phyloP scores from a whole-genome alignment of 345 rosid species.

The Carallia brachiata region DNA sequence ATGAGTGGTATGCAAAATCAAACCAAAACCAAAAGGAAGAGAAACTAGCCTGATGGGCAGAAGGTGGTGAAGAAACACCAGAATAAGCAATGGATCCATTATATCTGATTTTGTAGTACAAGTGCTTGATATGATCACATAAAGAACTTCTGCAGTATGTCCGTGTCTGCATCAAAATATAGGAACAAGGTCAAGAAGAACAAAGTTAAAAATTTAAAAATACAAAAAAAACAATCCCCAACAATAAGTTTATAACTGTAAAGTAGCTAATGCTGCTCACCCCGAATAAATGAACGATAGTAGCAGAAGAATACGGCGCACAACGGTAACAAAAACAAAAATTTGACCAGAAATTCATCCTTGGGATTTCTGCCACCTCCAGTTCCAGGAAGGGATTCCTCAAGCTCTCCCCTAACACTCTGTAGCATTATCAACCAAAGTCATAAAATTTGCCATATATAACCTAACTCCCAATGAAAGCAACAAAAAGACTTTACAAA shows the following conservation, averaged over 20 bases:
- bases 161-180: constrained; percentile 46
- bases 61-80: constrained; percentile 52
- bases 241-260: not conserved
- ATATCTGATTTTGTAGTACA: constrained; percentile 55
- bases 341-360: constrained; percentile 57
- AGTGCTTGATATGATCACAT: constrained; percentile 58
- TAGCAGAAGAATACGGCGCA: constrained; percentile 51
- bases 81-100: constrained; percentile 55
- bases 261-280: constrained; percentile 29
- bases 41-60: constrained; percentile 50
- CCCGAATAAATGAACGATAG: constrained; percentile 54
- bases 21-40: not conserved
- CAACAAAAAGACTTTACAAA: not conserved
- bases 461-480: not conserved
- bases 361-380: constrained; percentile 78
- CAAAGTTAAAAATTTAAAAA: not conserved
- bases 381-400: constrained; percentile 89
- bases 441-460: not conserved
- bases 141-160: constrained; percentile 57
- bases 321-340: constrained; percentile 71
- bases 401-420: constrained; percentile 67
- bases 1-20: not conserved
- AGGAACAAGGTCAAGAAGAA: not conserved
- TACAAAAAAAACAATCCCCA: not conserved
- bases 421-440: constrained; percentile 27